These are phyloP conservation scores for Lachancea thermotolerans DNA, from an alignment of 805 yeast species.

Conservation along the genomic window DNA sequence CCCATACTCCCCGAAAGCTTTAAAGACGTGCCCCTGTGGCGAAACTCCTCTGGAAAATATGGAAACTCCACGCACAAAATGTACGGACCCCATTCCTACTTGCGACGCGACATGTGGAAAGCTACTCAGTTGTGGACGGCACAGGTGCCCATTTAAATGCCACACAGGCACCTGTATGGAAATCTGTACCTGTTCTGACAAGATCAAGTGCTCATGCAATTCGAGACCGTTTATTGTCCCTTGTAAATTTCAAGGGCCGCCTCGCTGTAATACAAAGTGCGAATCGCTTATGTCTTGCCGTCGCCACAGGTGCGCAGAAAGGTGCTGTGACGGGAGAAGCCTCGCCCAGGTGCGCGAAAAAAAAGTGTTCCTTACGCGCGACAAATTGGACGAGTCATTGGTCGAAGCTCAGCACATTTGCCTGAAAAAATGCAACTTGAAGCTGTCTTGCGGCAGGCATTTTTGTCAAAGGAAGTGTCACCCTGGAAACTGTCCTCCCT, in stretches of 20 bases:
- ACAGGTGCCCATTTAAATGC: conserved; percentile 56
- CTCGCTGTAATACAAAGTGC: conserved; percentile 67
- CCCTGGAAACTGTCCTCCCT: conserved; percentile 71
- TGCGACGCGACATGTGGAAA: conserved; percentile 65
- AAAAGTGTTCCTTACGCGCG: conserved; percentile 31
- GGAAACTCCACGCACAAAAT: conserved; percentile 41
- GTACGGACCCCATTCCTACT: conserved; percentile 75
- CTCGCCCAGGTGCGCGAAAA: conserved; percentile 46
- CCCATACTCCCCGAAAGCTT: conserved; percentile 51
- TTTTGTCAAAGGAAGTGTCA: conserved; percentile 67
- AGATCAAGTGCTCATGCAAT: conserved; percentile 57
- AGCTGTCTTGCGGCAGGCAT: conserved; percentile 62
- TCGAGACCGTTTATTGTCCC: conserved; percentile 52
- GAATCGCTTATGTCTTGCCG: conserved; percentile 70
- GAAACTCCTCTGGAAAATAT: conserved; percentile 42
- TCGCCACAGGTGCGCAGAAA: conserved; percentile 62
- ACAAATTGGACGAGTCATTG: conserved; percentile 43
- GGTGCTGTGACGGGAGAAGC: conserved; percentile 67
- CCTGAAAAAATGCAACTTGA: conserved; percentile 54
- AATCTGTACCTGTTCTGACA: conserved; percentile 51
- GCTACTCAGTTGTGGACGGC: conserved; percentile 64
- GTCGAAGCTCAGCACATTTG: conserved; percentile 75
- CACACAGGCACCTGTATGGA: conserved; percentile 71
- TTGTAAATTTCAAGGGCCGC: conserved; percentile 50
- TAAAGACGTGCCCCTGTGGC: conserved; percentile 79